phyloP scores from a whole-genome alignment of 2,329 filamentous ascomycete species.

The Corinectria fuckeliana region DNA sequence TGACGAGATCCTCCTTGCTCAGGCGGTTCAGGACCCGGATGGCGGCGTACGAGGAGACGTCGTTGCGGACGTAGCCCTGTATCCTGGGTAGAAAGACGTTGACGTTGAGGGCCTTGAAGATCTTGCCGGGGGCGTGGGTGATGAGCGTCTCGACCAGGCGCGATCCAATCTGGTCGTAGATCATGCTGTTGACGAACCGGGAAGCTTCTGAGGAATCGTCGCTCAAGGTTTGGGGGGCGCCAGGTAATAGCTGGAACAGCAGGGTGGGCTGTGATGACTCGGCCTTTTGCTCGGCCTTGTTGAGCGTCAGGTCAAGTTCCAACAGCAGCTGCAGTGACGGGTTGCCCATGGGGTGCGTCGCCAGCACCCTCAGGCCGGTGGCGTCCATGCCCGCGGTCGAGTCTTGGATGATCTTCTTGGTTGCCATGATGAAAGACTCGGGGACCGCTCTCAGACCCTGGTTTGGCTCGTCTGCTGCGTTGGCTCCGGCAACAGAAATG shows the following conservation, averaged over 20 bases:
- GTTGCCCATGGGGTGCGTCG: constrained; percentile 89
- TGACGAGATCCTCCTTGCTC: constrained; percentile 82
- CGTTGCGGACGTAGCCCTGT: constrained; percentile 82
- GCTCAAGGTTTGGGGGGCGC: constrained; percentile 71
- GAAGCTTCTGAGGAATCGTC: constrained; percentile 76
- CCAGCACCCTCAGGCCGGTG: constrained; percentile 81
- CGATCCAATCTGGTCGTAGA: constrained; percentile 91
- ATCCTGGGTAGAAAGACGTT: constrained; percentile 82
- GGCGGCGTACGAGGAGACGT: constrained; percentile 87
- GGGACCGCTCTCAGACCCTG: constrained; percentile 68
- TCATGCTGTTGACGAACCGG: constrained; percentile 80
- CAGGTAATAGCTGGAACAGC: constrained; percentile 79
- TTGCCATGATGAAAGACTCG: constrained; percentile 75
- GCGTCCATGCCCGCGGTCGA: constrained; percentile 78
- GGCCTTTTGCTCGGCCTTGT: constrained; percentile 58
- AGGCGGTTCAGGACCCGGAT: constrained; percentile 83
- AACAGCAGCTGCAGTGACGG: constrained; percentile 91
- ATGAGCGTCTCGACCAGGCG: constrained; percentile 89
- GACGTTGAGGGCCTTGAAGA: constrained; percentile 87
- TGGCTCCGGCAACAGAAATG: constrained; percentile 65
- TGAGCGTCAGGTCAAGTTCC: constrained; percentile 81
- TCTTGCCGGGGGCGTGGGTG: constrained; percentile 78
- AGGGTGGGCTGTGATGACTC: constrained; percentile 57
- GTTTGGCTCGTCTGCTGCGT: constrained; percentile 55
- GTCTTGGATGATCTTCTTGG: constrained; percentile 82